These are phyloP conservation scores for Rhizomucor miehei DNA, from an alignment of 371 early-diverging fungal species.

Conservation along the genomic window DNA sequence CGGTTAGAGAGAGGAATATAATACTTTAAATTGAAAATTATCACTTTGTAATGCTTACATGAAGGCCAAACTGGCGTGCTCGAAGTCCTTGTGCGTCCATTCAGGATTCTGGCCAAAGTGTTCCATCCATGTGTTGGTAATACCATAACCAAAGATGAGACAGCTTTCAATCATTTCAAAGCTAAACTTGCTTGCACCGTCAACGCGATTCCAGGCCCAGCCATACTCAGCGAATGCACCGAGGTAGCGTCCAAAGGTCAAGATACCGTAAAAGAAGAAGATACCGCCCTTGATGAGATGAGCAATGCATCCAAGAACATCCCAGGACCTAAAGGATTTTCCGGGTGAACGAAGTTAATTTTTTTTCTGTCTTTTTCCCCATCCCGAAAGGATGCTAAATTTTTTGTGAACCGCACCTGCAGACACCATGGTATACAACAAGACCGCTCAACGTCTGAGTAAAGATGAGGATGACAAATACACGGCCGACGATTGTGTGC, in stretches of 20 bases:
- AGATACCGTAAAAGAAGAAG: slow-evolving; percentile 45
- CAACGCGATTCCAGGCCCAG: slow-evolving; percentile 49
- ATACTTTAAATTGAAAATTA: too few species aligned
- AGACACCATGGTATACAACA: slow-evolving; percentile 49
- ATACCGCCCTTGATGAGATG: slow-evolving; percentile 53
- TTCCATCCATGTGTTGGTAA: slow-evolving; percentile 66
- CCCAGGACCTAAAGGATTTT: slow-evolving; percentile 27
- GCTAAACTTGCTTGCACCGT: slow-evolving; percentile 33
- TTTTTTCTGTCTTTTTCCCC: slow-evolving; percentile 1
- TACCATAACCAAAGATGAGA: slow-evolving; percentile 58
- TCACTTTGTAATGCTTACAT: too few species aligned
- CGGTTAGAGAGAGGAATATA: too few species aligned
- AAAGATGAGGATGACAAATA: slow-evolving; percentile 41
- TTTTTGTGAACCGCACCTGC: slow-evolving; percentile 21
- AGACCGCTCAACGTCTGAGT: slow-evolving; percentile 45
- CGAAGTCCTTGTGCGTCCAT: slow-evolving; percentile 67
- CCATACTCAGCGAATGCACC: slow-evolving; percentile 48
- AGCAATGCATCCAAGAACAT: slow-evolving; percentile 45
- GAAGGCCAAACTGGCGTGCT: slow-evolving; percentile 63
- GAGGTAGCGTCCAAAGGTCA: slow-evolving; percentile 45
- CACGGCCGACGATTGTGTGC: slow-evolving; percentile 38
- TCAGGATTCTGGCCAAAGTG: slow-evolving; percentile 50
- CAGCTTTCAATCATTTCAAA: slow-evolving; percentile 48
- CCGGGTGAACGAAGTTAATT: neutral
- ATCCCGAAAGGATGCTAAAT: neutral